Percentiles rank a stretch among this genome's conserved stretches.
Evolutionary conservation across 179 eudicot genomes (phyloP).

Genomic region (Amaranthus tricolor): DNA sequence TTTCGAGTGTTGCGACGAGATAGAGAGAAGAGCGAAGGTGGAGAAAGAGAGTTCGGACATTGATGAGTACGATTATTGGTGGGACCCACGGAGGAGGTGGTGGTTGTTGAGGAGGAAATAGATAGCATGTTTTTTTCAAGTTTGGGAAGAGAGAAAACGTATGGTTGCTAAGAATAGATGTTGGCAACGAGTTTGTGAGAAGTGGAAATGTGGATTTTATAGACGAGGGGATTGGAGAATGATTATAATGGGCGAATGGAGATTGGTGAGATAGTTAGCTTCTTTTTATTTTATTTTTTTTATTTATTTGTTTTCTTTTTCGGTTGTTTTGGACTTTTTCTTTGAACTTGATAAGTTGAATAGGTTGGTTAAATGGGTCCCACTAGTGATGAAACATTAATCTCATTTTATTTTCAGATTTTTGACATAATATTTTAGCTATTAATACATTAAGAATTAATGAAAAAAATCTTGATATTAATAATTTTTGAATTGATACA

Average conservation of each 20-base stretch:
- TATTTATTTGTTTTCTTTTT: too few relatives aligned
- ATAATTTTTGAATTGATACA: too few relatives aligned
- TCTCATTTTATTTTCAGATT: too few relatives aligned
- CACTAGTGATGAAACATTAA: too few relatives aligned
- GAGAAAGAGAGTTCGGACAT: not conserved
- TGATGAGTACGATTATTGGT: not conserved
- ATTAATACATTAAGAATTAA: too few relatives aligned
- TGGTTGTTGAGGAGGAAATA: constrained; percentile 5
- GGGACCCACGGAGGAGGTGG: constrained; percentile 1
- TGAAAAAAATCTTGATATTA: too few relatives aligned
- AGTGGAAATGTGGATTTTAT: constrained; percentile 15
- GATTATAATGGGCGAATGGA: not conserved
- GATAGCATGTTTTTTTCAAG: constrained; percentile 3
- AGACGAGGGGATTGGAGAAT: not conserved
- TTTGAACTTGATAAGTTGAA: too few relatives aligned
- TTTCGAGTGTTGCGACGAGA: not conserved
- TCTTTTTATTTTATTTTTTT: too few relatives aligned
- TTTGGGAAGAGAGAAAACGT: not conserved
- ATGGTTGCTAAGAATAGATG: not conserved
- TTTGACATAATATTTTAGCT: too few relatives aligned
- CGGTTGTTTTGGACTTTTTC: too few relatives aligned
- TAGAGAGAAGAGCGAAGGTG: not conserved
- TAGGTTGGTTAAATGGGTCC: too few relatives aligned
- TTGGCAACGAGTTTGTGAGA: constrained; percentile 3
- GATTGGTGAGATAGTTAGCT: not conserved